phyloP scores from a whole-genome alignment of 441 rosid species.

The Brassica balearica region DNA sequence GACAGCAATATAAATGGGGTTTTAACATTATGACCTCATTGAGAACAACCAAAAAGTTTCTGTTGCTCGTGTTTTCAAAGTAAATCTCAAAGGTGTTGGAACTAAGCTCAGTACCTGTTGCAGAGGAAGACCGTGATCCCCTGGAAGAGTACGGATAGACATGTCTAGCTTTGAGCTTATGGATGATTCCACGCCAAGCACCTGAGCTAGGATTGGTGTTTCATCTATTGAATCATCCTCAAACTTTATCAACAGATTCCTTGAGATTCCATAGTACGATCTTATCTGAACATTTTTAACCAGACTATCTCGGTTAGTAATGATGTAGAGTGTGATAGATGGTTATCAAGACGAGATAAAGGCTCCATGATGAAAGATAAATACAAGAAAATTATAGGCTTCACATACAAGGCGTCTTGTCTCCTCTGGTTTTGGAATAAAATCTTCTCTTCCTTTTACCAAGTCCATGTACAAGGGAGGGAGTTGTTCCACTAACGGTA shows the following conservation, averaged over 20 bases:
- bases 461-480: conserved; percentile 96
- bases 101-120: conserved; percentile 68
- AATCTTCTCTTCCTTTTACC: conserved; percentile 91
- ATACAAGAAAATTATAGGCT: conserved; percentile 2
- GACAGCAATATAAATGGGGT: not conserved
- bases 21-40: not conserved
- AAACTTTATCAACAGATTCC: conserved; percentile 87
- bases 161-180: conserved; percentile 94
- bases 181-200: conserved; percentile 87
- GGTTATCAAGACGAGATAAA: conserved; percentile 20
- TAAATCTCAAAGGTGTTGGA: not conserved
- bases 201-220: conserved; percentile 83
- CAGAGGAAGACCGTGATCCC: conserved; percentile 95
- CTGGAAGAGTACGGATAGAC: conserved; percentile 87
- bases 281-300: conserved; percentile 61
- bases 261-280: conserved; percentile 91
- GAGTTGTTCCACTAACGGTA: conserved; percentile 93
- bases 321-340: not conserved
- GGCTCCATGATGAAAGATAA: conserved; percentile 5
- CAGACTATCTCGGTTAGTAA: conserved; percentile 12
- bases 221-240: conserved; percentile 89
- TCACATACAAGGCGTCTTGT: conserved; percentile 87
- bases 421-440: conserved; percentile 94
- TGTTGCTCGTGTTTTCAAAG: not conserved
- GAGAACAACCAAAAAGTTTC: not conserved